Conservation (phyloP, 2,329 filamentous ascomycete genomes). For the Alternaria postmessia region DNA sequence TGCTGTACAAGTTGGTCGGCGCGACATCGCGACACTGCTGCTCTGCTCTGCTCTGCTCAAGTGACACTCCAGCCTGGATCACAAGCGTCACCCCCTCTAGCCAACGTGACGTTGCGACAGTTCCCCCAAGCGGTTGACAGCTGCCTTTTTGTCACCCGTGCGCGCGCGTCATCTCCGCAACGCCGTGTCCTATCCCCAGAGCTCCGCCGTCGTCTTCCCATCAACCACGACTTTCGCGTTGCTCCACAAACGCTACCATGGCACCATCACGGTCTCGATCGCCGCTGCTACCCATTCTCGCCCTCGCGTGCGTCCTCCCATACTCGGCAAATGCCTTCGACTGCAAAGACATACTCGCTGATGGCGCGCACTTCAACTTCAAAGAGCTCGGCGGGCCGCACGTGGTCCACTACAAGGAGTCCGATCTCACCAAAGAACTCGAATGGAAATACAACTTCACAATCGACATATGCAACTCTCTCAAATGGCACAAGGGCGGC, state of each 20-base stretch:
- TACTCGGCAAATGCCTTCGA: constrained; percentile 55
- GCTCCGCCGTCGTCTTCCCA: constrained; percentile 11
- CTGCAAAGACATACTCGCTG: constrained; percentile 69
- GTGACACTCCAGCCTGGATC: constrained; percentile 12
- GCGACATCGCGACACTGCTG: constrained; percentile 27
- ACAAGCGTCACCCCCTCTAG: neutral
- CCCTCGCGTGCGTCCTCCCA: constrained; percentile 36
- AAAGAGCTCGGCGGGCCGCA: constrained; percentile 71
- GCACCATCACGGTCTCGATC: constrained; percentile 33
- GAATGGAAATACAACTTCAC: constrained; percentile 81
- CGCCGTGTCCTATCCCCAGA: constrained; percentile 11
- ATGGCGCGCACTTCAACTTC: constrained; percentile 70
- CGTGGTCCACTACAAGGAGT: constrained; percentile 66
- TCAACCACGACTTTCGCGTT: constrained; percentile 16
- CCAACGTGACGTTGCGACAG: constrained; percentile 8
- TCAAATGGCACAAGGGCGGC: constrained; percentile 67
- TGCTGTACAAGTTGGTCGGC: constrained; percentile 17
- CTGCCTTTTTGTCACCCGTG: constrained; percentile 1
- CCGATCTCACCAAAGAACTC: constrained; percentile 55
- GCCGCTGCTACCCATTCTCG: constrained; percentile 35
- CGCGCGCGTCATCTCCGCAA: constrained; percentile 8
- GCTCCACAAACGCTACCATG: constrained; percentile 36
- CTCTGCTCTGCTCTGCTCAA: constrained; percentile 20
- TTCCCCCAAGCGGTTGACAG: neutral
- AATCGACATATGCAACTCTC: constrained; percentile 74